Evolutionary conservation across 805 yeast species (phyloP), one percentile per base, ranked within the genome.

Genomic region (Saturnispora galanensis): DNA sequence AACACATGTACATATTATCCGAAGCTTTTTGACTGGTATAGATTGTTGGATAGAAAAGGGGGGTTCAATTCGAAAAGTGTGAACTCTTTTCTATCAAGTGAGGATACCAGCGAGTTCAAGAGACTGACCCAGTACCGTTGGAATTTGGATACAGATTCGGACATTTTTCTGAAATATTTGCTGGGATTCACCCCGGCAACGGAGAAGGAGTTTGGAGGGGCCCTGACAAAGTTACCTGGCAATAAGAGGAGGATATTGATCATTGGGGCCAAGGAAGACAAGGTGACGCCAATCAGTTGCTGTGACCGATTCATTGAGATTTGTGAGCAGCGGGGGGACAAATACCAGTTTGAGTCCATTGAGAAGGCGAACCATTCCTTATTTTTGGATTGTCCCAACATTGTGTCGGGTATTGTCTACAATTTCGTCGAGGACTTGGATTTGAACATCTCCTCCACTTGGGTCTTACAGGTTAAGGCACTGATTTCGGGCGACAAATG

Each of bases 401-500:
- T 74, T 36, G 62, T 78, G 16, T 72, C 83, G 47, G 89, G 86
- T 1, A 62, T 75, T 32, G 65, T 83, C 7, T 67, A 77, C 45
- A 72, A 75, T 52, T 84, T 80, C 54, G 55, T 82, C 12, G 75
- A 71, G 45, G 63, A 54, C 42, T 60, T 69, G 21, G 57, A 68
- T 2, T 63, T 74, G 41, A 73, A 79, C 51, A 68, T 84, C 31
- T 75, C 79, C 16, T 76, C 82, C 21, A 74, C 84, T 2, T 83
- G 89, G 89, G 86, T 81, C 39, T 66, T 83, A 42, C 69, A 74
- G 49, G 68, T 77, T 13, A 74, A 77, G 53, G 84, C 84, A 2
- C 70, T 75, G 42, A 70, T 77, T 11, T 71, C 77, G 21, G 83
- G 82, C 2, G 83, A 76, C 53, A 83, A 84, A 60, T 84, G 90